Evolutionary conservation across 176 grass and related monocot genomes (phyloP), one percentile per base, ranked within the genome.

Genomic region (Bromus sterilis): DNA sequence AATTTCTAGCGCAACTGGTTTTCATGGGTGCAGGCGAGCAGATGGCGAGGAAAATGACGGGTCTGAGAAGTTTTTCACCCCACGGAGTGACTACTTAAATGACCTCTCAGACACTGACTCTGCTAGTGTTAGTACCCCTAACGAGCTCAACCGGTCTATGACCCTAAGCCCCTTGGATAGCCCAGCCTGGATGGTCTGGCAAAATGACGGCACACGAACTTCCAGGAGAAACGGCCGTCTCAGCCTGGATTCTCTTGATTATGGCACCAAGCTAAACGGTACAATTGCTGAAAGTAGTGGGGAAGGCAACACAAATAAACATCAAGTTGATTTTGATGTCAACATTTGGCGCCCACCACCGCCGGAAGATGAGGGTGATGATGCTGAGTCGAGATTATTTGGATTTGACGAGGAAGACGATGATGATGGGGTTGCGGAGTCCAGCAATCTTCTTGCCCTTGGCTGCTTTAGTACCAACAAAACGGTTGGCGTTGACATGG

Each of bases 91-190:
- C 78, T 91, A 84, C 68, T 82, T 84, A 88, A 88, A 82, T 55
- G 90, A 93, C 76, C 88, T 73, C 72, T 95, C 84, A 58, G 96
- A 98, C 59, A 89, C 89, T 48, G 93, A 98, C 75, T 93, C 89
- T 53, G 85, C 86, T 74, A 93, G 88, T 57, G 65, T 68, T 65
- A 55, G 79, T 88, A 83, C 88, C 14, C 82, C 75, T 58, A 86
- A 71, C 18, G 81, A 87, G 74, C 78, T 76, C 58, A 82, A 67
- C 74, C 42, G 77, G 49, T 94, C 86, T 29, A 41, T 80, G 56
- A 84, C 78, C 59, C 80, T 87, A 55, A 91, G 84, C 59, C 84
- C 89, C 36, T 83, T 85, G 73, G 69, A 91, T 9, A 94, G 81
- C 53, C 89, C 87, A 6, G 62, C 78, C 58, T 91, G 86, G 81